These are phyloP conservation scores for Bretschneidera sinensis DNA, from an alignment of 345 rosid species.

Conservation along the genomic window DNA sequence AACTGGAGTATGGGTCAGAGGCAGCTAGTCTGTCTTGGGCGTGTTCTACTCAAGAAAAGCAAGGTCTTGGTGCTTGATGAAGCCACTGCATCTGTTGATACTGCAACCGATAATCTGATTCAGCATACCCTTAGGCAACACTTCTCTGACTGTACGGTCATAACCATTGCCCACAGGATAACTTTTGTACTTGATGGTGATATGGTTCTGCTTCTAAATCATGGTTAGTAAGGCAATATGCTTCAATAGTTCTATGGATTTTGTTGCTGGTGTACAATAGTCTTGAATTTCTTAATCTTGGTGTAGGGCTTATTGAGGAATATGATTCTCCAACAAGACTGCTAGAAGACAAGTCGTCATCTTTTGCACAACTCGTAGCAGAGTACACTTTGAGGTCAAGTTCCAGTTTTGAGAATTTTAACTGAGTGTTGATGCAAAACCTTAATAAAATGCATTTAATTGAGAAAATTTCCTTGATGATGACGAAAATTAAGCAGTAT, in stretches of 20 bases:
- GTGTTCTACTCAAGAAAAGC: constrained; percentile 73
- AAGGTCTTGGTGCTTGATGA: constrained; percentile 82
- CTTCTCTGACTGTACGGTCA: constrained; percentile 61
- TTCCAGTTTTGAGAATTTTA: constrained; percentile 32
- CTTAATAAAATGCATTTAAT: background rate
- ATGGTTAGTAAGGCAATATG: constrained; percentile 36
- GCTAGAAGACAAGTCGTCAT: constrained; percentile 57
- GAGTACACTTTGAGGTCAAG: constrained; percentile 66
- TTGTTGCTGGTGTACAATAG: background rate
- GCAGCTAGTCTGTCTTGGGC: constrained; percentile 78
- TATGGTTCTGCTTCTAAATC: constrained; percentile 67
- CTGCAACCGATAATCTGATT: constrained; percentile 79
- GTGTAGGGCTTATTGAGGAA: constrained; percentile 65
- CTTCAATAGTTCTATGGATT: background rate
- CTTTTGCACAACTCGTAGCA: constrained; percentile 70
- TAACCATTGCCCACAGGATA: constrained; percentile 83
- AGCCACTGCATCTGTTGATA: constrained; percentile 89
- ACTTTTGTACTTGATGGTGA: constrained; percentile 80
- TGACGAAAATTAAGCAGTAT: constrained; percentile 14
- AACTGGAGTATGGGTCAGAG: constrained; percentile 97
- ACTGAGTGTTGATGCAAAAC: background rate
- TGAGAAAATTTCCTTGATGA: constrained; percentile 11
- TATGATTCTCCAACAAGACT: constrained; percentile 56
- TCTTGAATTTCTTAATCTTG: background rate
- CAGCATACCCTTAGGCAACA: constrained; percentile 65